Evolutionary conservation across 192 early-diverging fungal genomes (phyloP), one percentile per base, ranked within the genome.

Genomic region (Allomyces arbusculus): DNA sequence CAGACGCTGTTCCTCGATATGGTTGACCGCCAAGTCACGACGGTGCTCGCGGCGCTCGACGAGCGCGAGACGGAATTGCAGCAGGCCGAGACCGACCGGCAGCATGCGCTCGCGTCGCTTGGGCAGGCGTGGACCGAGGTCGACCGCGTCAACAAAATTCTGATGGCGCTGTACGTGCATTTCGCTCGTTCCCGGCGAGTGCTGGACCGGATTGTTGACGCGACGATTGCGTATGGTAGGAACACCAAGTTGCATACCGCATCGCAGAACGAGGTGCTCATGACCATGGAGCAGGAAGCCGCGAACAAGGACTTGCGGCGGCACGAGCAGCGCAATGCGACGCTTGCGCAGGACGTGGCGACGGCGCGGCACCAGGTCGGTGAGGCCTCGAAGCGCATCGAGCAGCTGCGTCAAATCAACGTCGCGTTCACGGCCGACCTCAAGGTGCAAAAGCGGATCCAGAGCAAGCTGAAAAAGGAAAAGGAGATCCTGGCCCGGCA

Each of bases 371-470:
- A 58, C 50, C 16, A 58, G 20, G 50, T 58, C 3, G 50, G 50
- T 10, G 50, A 58, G 50, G 50, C 50, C 50, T 14, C 16, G 12
- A 58, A 14, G 16, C 50, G 50, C 16, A 58, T 58, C 50, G 50
- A 24, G 4, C 76, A 77, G 62, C 63, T 81, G 63, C 61, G 66
- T 3, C 72, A 77, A 24, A 75, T 81, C 62, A 81, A 79, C 45
- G 65, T 70, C 0, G 74, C 72, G 23, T 81, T 77, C 63, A 74
- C 62, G 40, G 72, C 74, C 7, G 77, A 74, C 40, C 62, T 81
- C 61, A 81, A 81, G 65, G 76, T 81, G 23, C 77, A 81, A 24
- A 64, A 69, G 25, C 69, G 76, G n/a, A 74, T 81, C 16, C 67
- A 77, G 62, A 65, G 65, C 22, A 81, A 81, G 66, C 22, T 81